Conservation (phyloP, 176 grass and related monocot genomes). For the Saccharum spontaneum region DNA sequence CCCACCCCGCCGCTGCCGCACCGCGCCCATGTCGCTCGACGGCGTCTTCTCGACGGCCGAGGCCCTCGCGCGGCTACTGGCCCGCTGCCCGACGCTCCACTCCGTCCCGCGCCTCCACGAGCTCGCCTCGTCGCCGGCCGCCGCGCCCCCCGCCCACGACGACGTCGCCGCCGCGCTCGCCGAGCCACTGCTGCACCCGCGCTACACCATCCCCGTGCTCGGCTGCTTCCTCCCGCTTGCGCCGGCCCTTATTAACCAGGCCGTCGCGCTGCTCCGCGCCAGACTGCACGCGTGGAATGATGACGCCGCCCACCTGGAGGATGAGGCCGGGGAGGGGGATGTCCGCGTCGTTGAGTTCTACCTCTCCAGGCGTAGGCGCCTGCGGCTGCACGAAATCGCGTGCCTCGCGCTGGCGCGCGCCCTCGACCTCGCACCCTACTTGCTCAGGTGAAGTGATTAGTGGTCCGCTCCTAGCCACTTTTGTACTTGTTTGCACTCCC, state of each 20-base stretch:
- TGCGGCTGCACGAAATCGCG: slow-evolving; percentile 84
- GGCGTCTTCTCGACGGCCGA: slow-evolving; percentile 60
- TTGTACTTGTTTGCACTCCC: not conserved
- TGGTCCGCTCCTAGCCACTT: not conserved
- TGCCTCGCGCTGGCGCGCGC: slow-evolving; percentile 65
- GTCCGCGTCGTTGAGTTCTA: slow-evolving; percentile 74
- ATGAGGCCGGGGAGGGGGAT: slow-evolving; percentile 65
- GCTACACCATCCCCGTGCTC: slow-evolving; percentile 73
- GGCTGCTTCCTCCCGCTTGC: slow-evolving; percentile 85
- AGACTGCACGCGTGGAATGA: slow-evolving; percentile 33
- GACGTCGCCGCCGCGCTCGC: slow-evolving; percentile 68
- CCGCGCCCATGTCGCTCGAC: slow-evolving; percentile 67
- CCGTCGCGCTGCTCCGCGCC: slow-evolving; percentile 24
- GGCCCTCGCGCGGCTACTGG: slow-evolving; percentile 60
- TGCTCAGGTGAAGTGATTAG: slow-evolving; percentile 49
- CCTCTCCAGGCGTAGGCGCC: slow-evolving; percentile 57
- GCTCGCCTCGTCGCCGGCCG: slow-evolving; percentile 34
- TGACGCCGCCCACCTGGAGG: slow-evolving; percentile 34
- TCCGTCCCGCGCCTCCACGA: slow-evolving; percentile 43
- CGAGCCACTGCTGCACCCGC: slow-evolving; percentile 79
- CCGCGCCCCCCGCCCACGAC: slow-evolving; percentile 26
- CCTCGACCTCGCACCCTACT: slow-evolving; percentile 75
- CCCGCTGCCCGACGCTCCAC: slow-evolving; percentile 58
- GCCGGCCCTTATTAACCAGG: slow-evolving; percentile 42
- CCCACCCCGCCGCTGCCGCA: not conserved